Base-by-base conservation (phyloP, 2,329 filamentous ascomycete genomes). In the Zasmidium citrigriseum region DNA sequence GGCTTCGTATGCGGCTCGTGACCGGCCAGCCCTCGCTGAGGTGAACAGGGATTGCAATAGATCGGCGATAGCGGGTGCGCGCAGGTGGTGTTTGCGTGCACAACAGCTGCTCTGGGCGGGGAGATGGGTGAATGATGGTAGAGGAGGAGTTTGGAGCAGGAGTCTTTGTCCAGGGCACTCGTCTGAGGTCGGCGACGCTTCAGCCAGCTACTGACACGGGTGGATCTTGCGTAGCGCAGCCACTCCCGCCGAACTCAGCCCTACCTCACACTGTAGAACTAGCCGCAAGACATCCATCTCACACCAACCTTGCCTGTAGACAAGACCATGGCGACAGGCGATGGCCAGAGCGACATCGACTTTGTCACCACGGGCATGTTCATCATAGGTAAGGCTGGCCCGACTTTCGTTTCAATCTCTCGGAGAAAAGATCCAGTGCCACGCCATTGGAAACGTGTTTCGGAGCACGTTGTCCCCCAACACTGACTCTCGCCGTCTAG, bases 311-410 rank as follows among this genome's bases (percentile, higher is more conserved):
- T 14, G 27, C 14, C 27, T n/a, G n/a, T n/a, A n/a, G n/a, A n/a
- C n/a, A n/a, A 29, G 7, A 29, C 27, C 27, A 29, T 29, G 27
- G 27, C 27, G 14, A 29, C 7, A 14, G 14, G 7, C 27, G 27
- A 11, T 3, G 5, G n/a, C 27, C 50, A 45, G 16, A 5, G 22
- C 46, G 44, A 48, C 29, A 76, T 85, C 46, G 82, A 86, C 57
- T 86, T 86, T 63, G 83, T 80, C 71, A 86, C 83, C 0, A 71
- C 86, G 59, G 84, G 83, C 67, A 86, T 86, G 84, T 85, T 86
- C 74, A 86, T 86, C 61, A 82, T 86, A 59, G 83, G 83, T 84
- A 78, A 54, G 52, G 52, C 34, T 25, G 38, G 10, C 16, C 12
- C 29, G 5, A 5, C 50, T 52, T 12, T 52, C 54, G 2, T 25